Evolutionary conservation across 108 stramenopile genomes (phyloP), one percentile per base, ranked within the genome.

Genomic region (Nitzschia inconspicua): DNA sequence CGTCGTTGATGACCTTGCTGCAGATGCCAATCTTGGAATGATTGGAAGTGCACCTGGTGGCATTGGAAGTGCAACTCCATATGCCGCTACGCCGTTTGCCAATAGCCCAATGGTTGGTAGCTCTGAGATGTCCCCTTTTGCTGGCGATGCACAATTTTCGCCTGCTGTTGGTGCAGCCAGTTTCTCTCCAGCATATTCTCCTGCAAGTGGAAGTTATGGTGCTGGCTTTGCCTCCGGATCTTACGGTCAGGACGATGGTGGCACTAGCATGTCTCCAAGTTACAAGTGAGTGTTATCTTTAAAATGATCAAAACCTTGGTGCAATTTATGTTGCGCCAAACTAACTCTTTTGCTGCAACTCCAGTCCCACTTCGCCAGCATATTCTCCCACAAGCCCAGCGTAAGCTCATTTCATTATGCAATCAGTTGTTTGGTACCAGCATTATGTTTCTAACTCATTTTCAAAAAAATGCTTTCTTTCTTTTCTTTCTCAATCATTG

Each of bases 161-260:
- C 92, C 91, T 60, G 80, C 85, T 9, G 81, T 85, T 57, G 76
- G 87, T 37, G 85, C 84, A 16, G 75, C 82, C 1, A 70, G 67
- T 22, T 92, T 92, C 68, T 87, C 85, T 16, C 91, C 91, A 3
- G 77, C 83, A 6, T 91, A 91, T 56, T 81, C 77, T 36, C 89
- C 89, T 30, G 75, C 75, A 20, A 83, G 83, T 63, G 85, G 84
- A 23, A 71, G 68, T 26, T 90, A 85, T 53, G 66, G 84, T 32
- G 37, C 63, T 40, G 75, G 83, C 3, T 70, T 70, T 70, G 73
- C 84, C 2, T 84, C 88, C 68, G 86, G 91, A 11, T 85, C 86
- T 57, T 91, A 91, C 57, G 83, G 85, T n/a, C 61, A 41, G 16
- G 83, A 72, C 43, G 73, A 74, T 28, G 69, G 66, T 3, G 44